phyloP scores from a whole-genome alignment of 2,329 filamentous ascomycete species.

The Colletotrichum godetiae region DNA sequence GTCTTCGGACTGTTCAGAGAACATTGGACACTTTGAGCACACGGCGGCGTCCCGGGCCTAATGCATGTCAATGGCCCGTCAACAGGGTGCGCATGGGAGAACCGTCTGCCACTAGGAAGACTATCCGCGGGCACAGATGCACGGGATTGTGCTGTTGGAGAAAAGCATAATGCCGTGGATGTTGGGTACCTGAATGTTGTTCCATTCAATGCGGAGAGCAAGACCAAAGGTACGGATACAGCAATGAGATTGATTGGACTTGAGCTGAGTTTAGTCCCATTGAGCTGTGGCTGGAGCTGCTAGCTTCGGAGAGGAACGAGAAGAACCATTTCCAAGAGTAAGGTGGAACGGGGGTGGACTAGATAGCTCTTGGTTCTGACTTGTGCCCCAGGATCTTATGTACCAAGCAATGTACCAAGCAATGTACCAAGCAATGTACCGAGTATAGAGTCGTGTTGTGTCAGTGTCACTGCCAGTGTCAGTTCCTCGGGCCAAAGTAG shows the following conservation, averaged over 20 bases:
- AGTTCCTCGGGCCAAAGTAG: neutral
- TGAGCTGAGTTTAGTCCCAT: too few species aligned
- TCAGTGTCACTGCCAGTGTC: neutral
- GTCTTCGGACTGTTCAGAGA: neutral
- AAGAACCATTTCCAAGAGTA: neutral
- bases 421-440: too few species aligned
- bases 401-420: too few species aligned
- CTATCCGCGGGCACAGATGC: slow-evolving; percentile 6
- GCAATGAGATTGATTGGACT: neutral
- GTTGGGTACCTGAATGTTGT: neutral
- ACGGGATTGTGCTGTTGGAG: neutral
- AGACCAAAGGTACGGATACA: neutral
- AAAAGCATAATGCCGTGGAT: neutral
- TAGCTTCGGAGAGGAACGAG: neutral
- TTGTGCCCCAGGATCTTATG: neutral
- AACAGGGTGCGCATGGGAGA: slow-evolving; percentile 13
- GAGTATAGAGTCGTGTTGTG: neutral
- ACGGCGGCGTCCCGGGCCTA: slow-evolving; percentile 1
- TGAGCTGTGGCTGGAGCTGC: neutral
- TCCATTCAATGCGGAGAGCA: neutral
- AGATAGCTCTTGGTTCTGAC: neutral
- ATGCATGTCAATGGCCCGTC: slow-evolving; percentile 26
- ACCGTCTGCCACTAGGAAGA: slow-evolving; percentile 3
- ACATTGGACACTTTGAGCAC: neutral
- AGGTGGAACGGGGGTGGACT: neutral